Conservation (phyloP, 192 early-diverging fungal genomes). For the Coemansia sp. region DNA sequence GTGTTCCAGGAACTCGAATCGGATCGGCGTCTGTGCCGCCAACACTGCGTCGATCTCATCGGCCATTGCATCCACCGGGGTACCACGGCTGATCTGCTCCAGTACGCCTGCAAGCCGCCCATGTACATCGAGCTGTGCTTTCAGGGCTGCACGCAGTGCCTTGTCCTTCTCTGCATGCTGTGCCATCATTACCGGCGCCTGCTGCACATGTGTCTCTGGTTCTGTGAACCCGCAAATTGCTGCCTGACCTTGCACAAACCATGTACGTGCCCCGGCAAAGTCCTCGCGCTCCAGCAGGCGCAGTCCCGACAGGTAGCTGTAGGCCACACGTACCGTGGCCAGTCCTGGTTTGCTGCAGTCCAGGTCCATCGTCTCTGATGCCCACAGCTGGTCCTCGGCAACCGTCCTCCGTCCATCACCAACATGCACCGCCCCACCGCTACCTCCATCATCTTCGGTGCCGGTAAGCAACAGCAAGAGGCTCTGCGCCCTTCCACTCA, state of each 20-base stretch:
- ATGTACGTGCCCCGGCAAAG: slow-evolving; percentile 22
- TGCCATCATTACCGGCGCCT: slow-evolving; percentile 15
- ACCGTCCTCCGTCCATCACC: slow-evolving; percentile 21
- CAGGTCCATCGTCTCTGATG: slow-evolving; percentile 6
- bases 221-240: not conserved
- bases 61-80: not conserved
- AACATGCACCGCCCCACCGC: too few species aligned
- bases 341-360: slow-evolving; percentile 11
- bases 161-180: slow-evolving; percentile 36
- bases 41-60: slow-evolving; percentile 24
- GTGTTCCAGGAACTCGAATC: slow-evolving; percentile 47
- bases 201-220: not conserved
- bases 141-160: slow-evolving; percentile 12
- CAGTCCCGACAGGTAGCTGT: slow-evolving; percentile 41
- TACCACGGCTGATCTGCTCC: slow-evolving; percentile 18
- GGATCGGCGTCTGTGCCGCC: slow-evolving; percentile 21
- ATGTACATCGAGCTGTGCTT: slow-evolving; percentile 23
- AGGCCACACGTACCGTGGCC: slow-evolving; percentile 21
- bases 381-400: slow-evolving; percentile 23
- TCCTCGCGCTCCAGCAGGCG: slow-evolving; percentile 33
- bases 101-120: slow-evolving; percentile 19
- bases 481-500: slow-evolving; percentile 5
- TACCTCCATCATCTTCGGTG: not conserved
- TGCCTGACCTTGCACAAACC: slow-evolving; percentile 25
- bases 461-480: slow-evolving; percentile 7